Conservation (phyloP, 192 early-diverging fungal genomes). For the Rhizophagus clarus region DNA sequence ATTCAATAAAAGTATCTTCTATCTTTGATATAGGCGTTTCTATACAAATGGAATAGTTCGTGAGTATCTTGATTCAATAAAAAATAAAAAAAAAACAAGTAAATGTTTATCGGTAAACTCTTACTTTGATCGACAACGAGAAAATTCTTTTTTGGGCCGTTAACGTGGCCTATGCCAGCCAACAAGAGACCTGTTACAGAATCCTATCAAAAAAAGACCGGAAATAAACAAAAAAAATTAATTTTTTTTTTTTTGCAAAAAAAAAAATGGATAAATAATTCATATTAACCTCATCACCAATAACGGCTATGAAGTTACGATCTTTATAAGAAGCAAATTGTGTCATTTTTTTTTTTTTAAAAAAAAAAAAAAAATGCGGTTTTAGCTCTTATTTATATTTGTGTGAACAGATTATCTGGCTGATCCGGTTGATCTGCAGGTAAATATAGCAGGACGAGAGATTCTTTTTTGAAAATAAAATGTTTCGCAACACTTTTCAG, state of each 20-base stretch:
- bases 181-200: constrained; percentile 96
- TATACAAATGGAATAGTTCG: constrained; percentile 35
- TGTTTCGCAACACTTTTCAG: constrained; percentile 34
- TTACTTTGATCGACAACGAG: constrained; percentile 93
- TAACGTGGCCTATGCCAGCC: constrained; percentile 94
- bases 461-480: neutral
- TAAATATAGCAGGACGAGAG: too few relatives aligned
- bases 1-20: constrained; percentile 83
- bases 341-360: neutral
- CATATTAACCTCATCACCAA: constrained; percentile 62
- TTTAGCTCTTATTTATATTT: neutral
- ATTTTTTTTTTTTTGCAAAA: neutral
- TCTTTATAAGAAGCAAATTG: constrained; percentile 40
- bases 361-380: neutral
- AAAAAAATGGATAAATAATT: neutral
- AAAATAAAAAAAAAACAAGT: too few relatives aligned
- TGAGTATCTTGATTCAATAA: too few relatives aligned
- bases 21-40: constrained; percentile 74
- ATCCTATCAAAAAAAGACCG: constrained; percentile 48
- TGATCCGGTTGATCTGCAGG: too few relatives aligned
- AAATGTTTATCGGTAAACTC: constrained; percentile 13
- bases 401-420: neutral
- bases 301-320: constrained; percentile 63
- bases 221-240: neutral
- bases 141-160: constrained; percentile 95